Evolutionary conservation across 345 rosid species (phyloP), one percentile per base, ranked within the genome.

Genomic region (Citrus mangshanensis): DNA sequence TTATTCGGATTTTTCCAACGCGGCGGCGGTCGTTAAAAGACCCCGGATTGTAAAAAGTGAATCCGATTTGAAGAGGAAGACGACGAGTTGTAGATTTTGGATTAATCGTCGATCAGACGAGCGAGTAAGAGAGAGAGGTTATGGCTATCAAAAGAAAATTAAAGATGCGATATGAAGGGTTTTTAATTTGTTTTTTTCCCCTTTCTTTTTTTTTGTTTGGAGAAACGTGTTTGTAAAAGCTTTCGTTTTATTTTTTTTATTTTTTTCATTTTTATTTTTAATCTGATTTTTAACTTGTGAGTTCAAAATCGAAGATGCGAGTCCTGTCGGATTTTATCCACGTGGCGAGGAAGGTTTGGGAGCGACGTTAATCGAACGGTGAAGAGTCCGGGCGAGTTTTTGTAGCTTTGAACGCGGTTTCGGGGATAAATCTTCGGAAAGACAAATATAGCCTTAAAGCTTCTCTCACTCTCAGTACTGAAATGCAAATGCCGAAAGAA

Each of bases 51-150:
- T 51, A 71, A 74, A n/a, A 65, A 73, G 81, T 73, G 72, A 79
- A 83, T 76, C 82, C 82, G 84, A 83, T 81, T 77, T 32, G 71
- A 22, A 55, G 65, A 80, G 82, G 87, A 82, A 74, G 88, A 78
- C 75, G 84, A 75, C 58, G 83, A 63, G 75, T 78, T 80, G 79
- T 84, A 81, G 86, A 74, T 81, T 83, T 85, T 74, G 86, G 87
- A 78, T 84, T 87, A 87, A 88, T 88, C 92, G 95, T 86, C 90
- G 92, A 89, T 79, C 82, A 78, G 75, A 73, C 30, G 74, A 72
- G 49, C 72, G 70, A 79, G 72, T 64, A 30, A 55, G 77, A 73
- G 68, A 74, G 73, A 19, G 65, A 13, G 78, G 42, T 32, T 64
- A 49, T 49, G 63, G 16, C 34, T 65, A 56, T 32, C 24, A 6